Base-by-base conservation (phyloP, 2,329 filamentous ascomycete genomes). In the Aspergillus piperis region DNA sequence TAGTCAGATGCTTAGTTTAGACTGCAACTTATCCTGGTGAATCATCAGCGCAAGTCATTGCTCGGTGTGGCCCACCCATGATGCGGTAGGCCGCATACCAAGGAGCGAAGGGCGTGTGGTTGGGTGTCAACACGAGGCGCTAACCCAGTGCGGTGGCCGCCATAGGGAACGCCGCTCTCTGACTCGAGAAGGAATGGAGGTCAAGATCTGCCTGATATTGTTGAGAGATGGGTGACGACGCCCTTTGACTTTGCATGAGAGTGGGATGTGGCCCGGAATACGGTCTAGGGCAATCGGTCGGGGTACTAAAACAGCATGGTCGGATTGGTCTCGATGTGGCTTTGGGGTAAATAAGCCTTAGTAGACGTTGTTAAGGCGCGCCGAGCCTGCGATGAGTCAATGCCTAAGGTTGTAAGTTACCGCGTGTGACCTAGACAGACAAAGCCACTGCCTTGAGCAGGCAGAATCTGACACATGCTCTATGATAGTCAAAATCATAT, bases 51-150 rank as follows among this genome's bases (percentile, higher is more conserved):
- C 15, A 25, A 27, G 17, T 17, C 25, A 30, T 32, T 50, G 47
- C 25, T n/a, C n/a, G 3, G 47, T 27, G 5, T 17, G 47, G 47
- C 47, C 47, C 47, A 50, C 47, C 15, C 23, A 6, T 27, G 44
- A 5, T 49, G 15, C 32, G 47, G 25, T 50, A 27, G 47, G 15
- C 25, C 47, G 47, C 27, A 50, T 50, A 50, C 47, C 47, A 50
- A 50, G 47, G 47, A 50, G 47, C 47, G 47, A 50, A 50, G 47
- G 47, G 47, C 47, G 47, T 50, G 47, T 50, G 27, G 4, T 8
- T 32, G 47, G 30, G 10, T 49, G 44, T 11, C 44, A 49, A 49
- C 44, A 49, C 44, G 44, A 49, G 44, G 23, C 44, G 23, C 44
- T 49, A 49, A 49, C 44, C 11, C 23, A 25, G 15, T 44, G 44